These are phyloP conservation scores for Gossypioides kirkii DNA, from an alignment of 345 rosid genomes.

Conservation along the genomic window DNA sequence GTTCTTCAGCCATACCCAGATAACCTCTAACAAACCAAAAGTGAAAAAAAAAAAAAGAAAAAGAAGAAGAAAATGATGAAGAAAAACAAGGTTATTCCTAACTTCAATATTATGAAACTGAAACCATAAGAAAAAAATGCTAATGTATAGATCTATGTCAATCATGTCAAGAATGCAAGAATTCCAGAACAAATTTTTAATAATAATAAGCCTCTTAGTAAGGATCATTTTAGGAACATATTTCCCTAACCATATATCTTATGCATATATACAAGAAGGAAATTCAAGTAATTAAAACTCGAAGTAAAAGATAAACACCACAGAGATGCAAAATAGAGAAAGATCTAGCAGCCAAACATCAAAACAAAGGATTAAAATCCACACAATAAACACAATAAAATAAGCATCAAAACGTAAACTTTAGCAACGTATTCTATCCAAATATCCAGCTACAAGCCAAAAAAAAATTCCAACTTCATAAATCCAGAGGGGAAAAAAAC, in stretches of 20 bases:
- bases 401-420: background rate
- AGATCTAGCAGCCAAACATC: background rate
- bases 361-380: background rate
- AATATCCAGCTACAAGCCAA: background rate
- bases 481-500: background rate
- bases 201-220: no score
- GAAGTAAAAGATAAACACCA: background rate
- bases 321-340: background rate
- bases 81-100: constrained; percentile 9
- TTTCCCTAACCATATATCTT: background rate
- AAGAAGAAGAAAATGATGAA: background rate
- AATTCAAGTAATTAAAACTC: background rate
- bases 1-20: constrained; percentile 8
- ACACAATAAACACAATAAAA: no score
- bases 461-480: background rate
- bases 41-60: background rate
- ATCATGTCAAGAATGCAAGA: background rate
- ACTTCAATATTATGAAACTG: constrained; percentile 8
- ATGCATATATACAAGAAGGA: background rate
- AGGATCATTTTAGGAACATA: background rate
- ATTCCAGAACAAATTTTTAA: background rate
- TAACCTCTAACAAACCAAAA: constrained; percentile 22
- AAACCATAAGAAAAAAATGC: background rate
- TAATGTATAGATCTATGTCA: background rate
- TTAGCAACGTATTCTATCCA: background rate